phyloP scores from a whole-genome alignment of 177 flowering plant genomes.

The Vitis hybrid region DNA sequence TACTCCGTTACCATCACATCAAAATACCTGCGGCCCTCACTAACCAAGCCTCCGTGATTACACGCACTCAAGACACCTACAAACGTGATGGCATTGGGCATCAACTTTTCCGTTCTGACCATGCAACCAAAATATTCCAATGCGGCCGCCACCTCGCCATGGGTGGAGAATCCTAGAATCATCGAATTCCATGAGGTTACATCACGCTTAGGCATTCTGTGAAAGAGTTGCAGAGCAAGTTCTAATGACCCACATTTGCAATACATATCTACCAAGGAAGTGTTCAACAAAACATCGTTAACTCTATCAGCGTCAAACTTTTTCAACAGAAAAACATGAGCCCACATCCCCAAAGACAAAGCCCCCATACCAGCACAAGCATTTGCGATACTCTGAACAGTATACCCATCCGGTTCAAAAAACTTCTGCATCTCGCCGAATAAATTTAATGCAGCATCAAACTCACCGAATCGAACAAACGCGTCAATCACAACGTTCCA shows the following conservation, averaged over 20 bases:
- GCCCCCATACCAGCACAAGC: slow-evolving; percentile 71
- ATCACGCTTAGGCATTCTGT: slow-evolving; percentile 50
- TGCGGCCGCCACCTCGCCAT: slow-evolving; percentile 54
- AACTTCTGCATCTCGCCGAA: slow-evolving; percentile 45
- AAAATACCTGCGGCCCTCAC: slow-evolving; percentile 52
- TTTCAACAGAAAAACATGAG: slow-evolving; percentile 58
- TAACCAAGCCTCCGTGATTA: slow-evolving; percentile 63
- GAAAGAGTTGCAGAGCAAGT: slow-evolving; percentile 60
- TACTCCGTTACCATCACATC: slow-evolving; percentile 52
- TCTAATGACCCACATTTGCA: slow-evolving; percentile 68
- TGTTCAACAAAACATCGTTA: slow-evolving; percentile 47
- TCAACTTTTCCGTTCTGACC: slow-evolving; percentile 33
- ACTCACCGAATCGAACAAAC: slow-evolving; percentile 54
- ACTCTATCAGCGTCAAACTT: slow-evolving; percentile 20
- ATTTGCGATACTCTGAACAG: slow-evolving; percentile 56
- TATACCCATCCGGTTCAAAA: slow-evolving; percentile 64
- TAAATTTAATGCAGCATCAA: slow-evolving; percentile 41
- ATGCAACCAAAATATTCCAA: slow-evolving; percentile 42
- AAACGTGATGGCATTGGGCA: slow-evolving; percentile 69
- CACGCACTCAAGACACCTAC: slow-evolving; percentile 74
- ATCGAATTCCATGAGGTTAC: slow-evolving; percentile 73
- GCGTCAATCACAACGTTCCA: slow-evolving; percentile 76
- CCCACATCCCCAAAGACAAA: slow-evolving; percentile 70
- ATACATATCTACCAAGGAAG: slow-evolving; percentile 74
- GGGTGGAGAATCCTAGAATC: slow-evolving; percentile 71